Evolutionary conservation across 139 green algal species (phyloP), one percentile per base, ranked within the genome.

Genomic region (Coelastrella sp.): DNA sequence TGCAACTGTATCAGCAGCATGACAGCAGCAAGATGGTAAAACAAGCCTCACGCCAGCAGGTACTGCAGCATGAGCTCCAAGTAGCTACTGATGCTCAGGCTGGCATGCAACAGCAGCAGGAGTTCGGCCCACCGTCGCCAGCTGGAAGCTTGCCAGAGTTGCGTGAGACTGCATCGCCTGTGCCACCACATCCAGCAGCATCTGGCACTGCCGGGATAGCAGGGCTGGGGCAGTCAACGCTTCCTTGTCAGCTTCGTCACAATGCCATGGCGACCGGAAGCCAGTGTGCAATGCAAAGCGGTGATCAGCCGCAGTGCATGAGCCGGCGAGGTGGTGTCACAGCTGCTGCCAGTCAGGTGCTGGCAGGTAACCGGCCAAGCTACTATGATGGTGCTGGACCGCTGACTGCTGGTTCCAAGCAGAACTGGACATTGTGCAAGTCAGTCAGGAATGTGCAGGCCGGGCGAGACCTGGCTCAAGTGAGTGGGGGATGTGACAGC

Each of bases 351-450:
- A 80, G 61, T 65, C 73, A 84, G 56, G 17, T 84, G 8, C 11
- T 90, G 73, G 73, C 58, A 6, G 75, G 73, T 12, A 65, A 6
- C 61, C 7, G 8, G 19, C n/a, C 68, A 8, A 90, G 72, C 8
- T 74, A 65, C 20, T 90, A 90, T 25, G n/a, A 90, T 84, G 85
- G 85, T 6, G 49, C 56, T 17, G 85, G 85, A 49, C 85, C 85
- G 24, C 56, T 90, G 58, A 90, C 73, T 14, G 58, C 15, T n/a
- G 85, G 74, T 7, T 22, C 24, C 6, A 90, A 90, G 73, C 85
- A 76, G n/a, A 63, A 7, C 58, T 90, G 85, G 85, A 75, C 4
- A 22, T 22, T 49, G 22, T 68, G 73, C 85, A 35, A 74, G 27
- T 25, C 10, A 8, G 83, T 8, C 0, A 25, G 78, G 25, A 68